Base-by-base conservation (phyloP, 78 protist genomes). In the Dictyostelium purpureum region DNA sequence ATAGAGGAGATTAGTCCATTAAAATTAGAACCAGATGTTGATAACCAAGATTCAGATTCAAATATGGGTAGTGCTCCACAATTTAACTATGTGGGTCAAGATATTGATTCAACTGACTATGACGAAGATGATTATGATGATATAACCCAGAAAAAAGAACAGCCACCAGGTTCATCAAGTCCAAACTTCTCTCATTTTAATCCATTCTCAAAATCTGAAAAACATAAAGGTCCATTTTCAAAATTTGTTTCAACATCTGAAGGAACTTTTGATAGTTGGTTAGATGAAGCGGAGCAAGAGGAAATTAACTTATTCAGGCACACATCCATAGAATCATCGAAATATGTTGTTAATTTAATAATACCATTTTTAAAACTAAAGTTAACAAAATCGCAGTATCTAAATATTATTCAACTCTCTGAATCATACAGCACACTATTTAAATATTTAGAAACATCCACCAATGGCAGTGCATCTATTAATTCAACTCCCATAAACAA, bases 281-380 rank as follows among this genome's bases (percentile, higher is more conserved):
- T 69, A 2, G 92, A 74, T 42, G 92, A 85, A 61, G 92, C 92
- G 2, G 92, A 85, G 21, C 82, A 37, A 73, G 92, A 85, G 16
- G 92, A 85, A 47, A 73, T 85, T 31, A 73, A 67, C 19, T 26
- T 57, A 21, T 85, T 85, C n/a, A 54, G 92, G 45, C 92, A 85
- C 73, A 47, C 77, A 19, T 85, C 92, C 1, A 85, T 85, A 45
- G 92, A 85, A 61, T 85, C 92, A 31, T 85, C 92, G 54, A 85
- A 75, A 73, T 73, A 85, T 73, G 74, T 61, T 24, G 6, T 85
- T 7, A 54, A 85, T 73, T 26, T 85, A 33, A 74, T 85, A 14
- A 42, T 85, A 28, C 92, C 92, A 40, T 42, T 18, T 31, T 47
- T 85, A 2, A 51, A 66, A 45, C 16, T 85, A 4, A 51, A 75